Evolutionary conservation across 129 eudicot genomes (phyloP).

Genomic region (Flaveria brownii): DNA sequence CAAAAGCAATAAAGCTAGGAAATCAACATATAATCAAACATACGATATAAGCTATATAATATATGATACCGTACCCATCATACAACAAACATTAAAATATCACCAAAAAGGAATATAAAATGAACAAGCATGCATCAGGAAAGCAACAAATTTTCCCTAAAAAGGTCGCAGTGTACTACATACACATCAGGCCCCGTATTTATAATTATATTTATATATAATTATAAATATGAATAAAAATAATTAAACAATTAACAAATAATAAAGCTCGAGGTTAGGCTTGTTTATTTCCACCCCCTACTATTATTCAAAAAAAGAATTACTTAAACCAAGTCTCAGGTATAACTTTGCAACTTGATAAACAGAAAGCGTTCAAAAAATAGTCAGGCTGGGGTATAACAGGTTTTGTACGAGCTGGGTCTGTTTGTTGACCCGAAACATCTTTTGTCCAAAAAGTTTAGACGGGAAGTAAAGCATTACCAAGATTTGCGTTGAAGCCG

Average conservation of each 20-base stretch:
- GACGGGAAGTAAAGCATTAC: slow-evolving; percentile 34
- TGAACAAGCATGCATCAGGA: no score
- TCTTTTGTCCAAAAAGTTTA: neutral
- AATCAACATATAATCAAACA: no score
- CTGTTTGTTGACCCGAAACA: neutral
- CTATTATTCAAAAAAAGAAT: neutral
- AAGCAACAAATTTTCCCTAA: no score
- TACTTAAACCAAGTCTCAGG: neutral
- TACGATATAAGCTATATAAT: no score
- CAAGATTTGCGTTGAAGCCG: slow-evolving; percentile 76
- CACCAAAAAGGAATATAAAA: no score
- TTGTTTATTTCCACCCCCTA: neutral
- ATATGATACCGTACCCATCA: no score
- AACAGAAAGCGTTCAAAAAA: neutral
- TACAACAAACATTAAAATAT: no score
- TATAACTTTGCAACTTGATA: neutral
- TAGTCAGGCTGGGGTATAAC: neutral
- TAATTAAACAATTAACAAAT: neutral
- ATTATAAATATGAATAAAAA: neutral
- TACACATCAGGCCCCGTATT: no score
- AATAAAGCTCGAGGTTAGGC: neutral
- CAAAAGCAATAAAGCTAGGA: no score
- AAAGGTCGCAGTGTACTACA: no score
- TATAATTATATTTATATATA: neutral
- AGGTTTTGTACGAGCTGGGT: neutral